phyloP scores from a whole-genome alignment of 495 filamentous ascomycete genomes.

The Podospora bellae-mahoneyi region DNA sequence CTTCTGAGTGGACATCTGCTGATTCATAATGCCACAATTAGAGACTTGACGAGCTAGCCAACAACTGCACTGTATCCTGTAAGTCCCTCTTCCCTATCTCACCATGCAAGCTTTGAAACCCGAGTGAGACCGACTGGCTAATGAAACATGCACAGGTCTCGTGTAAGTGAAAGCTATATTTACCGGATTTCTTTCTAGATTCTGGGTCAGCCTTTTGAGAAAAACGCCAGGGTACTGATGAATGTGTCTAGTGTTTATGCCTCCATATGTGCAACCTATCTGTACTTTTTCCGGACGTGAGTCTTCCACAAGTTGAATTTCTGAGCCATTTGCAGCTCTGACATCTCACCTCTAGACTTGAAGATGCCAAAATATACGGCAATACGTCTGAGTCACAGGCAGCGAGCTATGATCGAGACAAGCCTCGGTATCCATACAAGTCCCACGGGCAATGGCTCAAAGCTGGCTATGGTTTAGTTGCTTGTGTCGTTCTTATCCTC shows the following conservation, averaged over 20 bases:
- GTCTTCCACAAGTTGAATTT: constrained; percentile 6
- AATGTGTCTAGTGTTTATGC: constrained; percentile 40
- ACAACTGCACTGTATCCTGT: constrained; percentile 42
- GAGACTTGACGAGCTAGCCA: constrained; percentile 40
- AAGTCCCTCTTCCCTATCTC: background rate
- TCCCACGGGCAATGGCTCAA: constrained; percentile 48
- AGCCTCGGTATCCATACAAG: constrained; percentile 46
- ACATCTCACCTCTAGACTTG: constrained; percentile 22
- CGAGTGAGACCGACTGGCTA: background rate
- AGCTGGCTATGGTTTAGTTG: constrained; percentile 43
- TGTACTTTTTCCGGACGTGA: constrained; percentile 42
- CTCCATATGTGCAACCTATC: constrained; percentile 45
- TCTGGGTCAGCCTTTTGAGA: no score
- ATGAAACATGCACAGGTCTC: background rate
- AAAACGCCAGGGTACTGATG: background rate
- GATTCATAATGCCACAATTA: background rate
- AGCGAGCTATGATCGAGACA: constrained; percentile 42
- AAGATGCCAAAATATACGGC: constrained; percentile 33
- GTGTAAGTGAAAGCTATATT: background rate
- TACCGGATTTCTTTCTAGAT: no score
- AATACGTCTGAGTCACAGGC: constrained; percentile 36
- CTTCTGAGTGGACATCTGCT: background rate
- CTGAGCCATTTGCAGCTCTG: background rate
- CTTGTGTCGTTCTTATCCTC: constrained; percentile 40
- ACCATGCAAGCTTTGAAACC: background rate